Percentiles rank a stretch among this genome's conserved stretches.
Evolutionary conservation across 208 protist species (phyloP).

Genomic region (Vickermania spadyakhi): DNA sequence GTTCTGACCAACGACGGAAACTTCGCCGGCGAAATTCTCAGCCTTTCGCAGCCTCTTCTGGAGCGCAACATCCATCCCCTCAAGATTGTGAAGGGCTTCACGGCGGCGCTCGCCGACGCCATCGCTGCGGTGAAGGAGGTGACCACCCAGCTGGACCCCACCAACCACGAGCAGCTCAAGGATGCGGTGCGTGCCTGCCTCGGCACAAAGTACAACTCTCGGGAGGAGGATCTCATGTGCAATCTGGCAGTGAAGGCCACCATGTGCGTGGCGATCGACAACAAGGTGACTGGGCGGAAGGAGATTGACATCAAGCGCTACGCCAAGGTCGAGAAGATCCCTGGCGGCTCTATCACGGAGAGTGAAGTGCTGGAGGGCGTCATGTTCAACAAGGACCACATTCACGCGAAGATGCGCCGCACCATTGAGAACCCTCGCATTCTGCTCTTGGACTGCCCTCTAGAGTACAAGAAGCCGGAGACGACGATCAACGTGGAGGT

Average conservation of each 20-base stretch:
- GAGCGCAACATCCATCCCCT: conserved; percentile 98
- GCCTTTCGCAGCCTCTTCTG: conserved; percentile 95
- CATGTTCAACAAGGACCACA: conserved; percentile 99
- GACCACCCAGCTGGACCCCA: conserved; percentile 90
- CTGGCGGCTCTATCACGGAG: conserved; percentile 97
- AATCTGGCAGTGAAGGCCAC: conserved; percentile 98
- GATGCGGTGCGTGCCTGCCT: conserved; percentile 93
- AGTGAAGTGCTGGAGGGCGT: conserved; percentile 98
- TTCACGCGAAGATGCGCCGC: conserved; percentile 98
- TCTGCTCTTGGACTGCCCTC: conserved; percentile 97
- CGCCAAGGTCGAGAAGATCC: conserved; percentile 99
- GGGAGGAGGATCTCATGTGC: conserved; percentile 96
- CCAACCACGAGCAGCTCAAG: conserved; percentile 82
- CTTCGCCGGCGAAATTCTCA: conserved; percentile 98
- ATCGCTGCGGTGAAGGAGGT: conserved; percentile 91
- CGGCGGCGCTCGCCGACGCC: conserved; percentile 94
- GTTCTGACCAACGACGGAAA: conserved; percentile 99
- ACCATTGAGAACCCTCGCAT: conserved; percentile 98
- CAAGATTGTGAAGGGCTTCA: conserved; percentile 97
- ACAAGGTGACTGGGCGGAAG: conserved; percentile 76
- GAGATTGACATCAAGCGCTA: conserved; percentile 99
- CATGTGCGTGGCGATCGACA: conserved; percentile 83
- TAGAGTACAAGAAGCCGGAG: conserved; percentile 99
- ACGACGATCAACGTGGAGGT: conserved; percentile 97
- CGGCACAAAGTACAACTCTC: conserved; percentile 98